Conservation (phyloP, 768 basidiomycete genomes). For the Naganishia randhawae region DNA sequence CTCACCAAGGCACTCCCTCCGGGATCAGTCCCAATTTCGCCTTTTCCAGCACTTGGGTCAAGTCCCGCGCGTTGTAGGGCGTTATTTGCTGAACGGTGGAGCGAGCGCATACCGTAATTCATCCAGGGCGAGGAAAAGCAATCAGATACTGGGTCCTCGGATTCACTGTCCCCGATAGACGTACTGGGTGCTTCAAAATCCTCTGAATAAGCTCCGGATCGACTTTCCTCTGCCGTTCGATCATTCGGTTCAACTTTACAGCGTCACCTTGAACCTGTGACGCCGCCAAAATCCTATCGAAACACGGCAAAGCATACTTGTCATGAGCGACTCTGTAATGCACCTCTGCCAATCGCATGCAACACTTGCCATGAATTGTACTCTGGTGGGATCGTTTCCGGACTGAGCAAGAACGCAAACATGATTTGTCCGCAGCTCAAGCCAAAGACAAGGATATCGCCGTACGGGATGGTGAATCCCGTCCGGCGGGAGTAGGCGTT, state of each 20-base stretch:
- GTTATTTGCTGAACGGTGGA: conserved; percentile 38
- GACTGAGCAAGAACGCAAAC: conserved; percentile 70
- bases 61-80: conserved; percentile 34
- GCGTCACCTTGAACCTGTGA: conserved; percentile 62
- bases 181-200: conserved; percentile 53
- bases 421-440: conserved; percentile 82
- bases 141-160: no score
- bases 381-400: conserved; percentile 75
- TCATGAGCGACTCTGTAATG: no score
- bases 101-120: not conserved
- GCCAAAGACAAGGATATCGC: conserved; percentile 75
- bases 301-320: conserved; percentile 41
- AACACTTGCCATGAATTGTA: conserved; percentile 69
- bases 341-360: no score
- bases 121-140: not conserved
- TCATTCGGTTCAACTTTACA: conserved; percentile 61
- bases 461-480: conserved; percentile 71
- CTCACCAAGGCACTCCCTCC: conserved; percentile 43
- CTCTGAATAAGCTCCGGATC: conserved; percentile 60
- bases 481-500: conserved; percentile 69
- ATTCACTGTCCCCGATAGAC: no score
- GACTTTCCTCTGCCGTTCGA: conserved; percentile 61
- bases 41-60: conserved; percentile 37
- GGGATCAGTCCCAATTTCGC: conserved; percentile 39
- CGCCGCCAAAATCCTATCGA: conserved; percentile 67